phyloP scores from a whole-genome alignment of 2,329 filamentous ascomycete genomes.

The Raffaelea ambrosiae region DNA sequence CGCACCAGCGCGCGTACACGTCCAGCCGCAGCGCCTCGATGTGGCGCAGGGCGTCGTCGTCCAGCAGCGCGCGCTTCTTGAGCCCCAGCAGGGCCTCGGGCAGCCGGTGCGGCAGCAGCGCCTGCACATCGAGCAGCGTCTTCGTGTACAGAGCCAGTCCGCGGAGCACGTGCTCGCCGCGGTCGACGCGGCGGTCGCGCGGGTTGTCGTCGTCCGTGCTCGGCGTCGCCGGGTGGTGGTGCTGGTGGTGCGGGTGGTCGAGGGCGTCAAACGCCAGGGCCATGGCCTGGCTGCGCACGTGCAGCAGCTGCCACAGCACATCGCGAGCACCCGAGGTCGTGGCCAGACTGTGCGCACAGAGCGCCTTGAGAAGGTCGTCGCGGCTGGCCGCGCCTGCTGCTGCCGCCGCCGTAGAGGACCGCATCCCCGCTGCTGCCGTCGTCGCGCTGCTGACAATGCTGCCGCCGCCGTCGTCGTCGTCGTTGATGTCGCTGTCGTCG shows the following conservation, averaged over 20 bases:
- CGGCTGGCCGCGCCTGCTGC: constrained; percentile 12
- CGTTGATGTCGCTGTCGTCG: neutral
- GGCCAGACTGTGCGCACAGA: constrained; percentile 75
- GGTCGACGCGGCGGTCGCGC: neutral
- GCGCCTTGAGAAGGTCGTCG: constrained; percentile 56
- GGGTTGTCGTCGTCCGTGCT: neutral
- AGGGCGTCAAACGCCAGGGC: constrained; percentile 47
- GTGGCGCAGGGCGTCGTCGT: constrained; percentile 56
- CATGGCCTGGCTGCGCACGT: constrained; percentile 63
- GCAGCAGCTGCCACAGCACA: constrained; percentile 69
- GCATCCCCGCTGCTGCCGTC: neutral
- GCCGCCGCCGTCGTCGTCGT: neutral
- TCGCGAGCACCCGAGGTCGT: constrained; percentile 75
- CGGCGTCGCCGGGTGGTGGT: constrained; percentile 4
- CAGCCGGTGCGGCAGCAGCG: constrained; percentile 64
- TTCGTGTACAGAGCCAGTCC: constrained; percentile 66
- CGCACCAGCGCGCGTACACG: constrained; percentile 69
- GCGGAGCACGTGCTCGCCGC: constrained; percentile 44
- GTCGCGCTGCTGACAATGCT: neutral
- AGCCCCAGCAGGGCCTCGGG: constrained; percentile 59
- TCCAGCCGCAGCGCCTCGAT: constrained; percentile 70
- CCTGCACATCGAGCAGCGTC: constrained; percentile 61
- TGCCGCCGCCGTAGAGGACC: neutral
- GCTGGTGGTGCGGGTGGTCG: constrained; percentile 31
- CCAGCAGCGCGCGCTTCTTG: constrained; percentile 62